These are phyloP conservation scores for Canna indica DNA, from an alignment of 176 grass and related monocot species.

Conservation along the genomic window DNA sequence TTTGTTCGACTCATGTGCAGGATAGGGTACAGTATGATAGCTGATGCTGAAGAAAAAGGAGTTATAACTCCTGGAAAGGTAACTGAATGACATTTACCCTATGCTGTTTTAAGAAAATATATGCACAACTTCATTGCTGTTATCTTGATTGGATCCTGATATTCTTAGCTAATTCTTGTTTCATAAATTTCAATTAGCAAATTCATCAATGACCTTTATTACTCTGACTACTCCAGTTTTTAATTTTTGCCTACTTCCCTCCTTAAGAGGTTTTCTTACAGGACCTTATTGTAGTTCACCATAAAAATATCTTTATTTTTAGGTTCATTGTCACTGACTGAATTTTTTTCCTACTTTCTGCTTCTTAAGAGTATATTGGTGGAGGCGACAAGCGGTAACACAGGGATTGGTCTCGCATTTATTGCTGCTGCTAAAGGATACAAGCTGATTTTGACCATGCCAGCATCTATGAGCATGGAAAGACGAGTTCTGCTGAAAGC, in stretches of 20 bases:
- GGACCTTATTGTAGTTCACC: not conserved
- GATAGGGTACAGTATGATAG: slow-evolving; percentile 91
- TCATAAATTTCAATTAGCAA: not conserved
- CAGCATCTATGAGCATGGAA: slow-evolving; percentile 92
- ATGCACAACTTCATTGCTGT: not conserved
- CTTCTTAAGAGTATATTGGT: slow-evolving; percentile 57
- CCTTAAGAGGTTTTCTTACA: not conserved
- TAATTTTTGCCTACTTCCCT: not conserved
- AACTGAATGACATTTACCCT: slow-evolving; percentile 3
- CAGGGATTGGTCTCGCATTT: slow-evolving; percentile 91
- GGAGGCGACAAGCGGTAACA: slow-evolving; percentile 93
- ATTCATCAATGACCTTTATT: not conserved
- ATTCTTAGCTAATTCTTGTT: not conserved
- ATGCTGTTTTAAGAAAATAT: not conserved
- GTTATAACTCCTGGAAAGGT: slow-evolving; percentile 84
- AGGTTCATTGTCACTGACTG: not conserved
- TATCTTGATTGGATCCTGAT: not conserved
- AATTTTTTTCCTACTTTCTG: not conserved
- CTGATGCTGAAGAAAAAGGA: slow-evolving; percentile 69
- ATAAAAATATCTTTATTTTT: not conserved
- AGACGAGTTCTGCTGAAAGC: slow-evolving; percentile 83
- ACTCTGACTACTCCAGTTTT: not conserved
- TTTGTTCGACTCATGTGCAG: slow-evolving; percentile 32
- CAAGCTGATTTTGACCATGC: slow-evolving; percentile 88
- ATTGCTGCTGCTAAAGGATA: slow-evolving; percentile 90